Evolutionary conservation across 1,284 basidiomycete species (phyloP), one percentile per base, ranked within the genome.

Genomic region (Neonothopanus nambi): DNA sequence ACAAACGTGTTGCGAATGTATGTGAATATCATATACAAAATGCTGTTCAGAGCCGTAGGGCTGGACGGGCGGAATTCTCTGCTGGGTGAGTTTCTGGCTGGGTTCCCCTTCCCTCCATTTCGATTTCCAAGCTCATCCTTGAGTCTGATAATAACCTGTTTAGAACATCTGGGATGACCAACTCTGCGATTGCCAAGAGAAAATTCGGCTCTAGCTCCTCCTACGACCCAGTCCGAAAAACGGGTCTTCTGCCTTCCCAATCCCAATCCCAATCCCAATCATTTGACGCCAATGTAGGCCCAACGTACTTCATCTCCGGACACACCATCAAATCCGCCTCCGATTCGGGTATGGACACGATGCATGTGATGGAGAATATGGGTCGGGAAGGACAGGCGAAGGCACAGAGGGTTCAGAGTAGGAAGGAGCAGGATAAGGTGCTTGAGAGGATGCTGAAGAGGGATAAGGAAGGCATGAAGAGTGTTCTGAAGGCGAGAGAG

Each of bases 1-100:
- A 98, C 70, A 86, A 84, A 71, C 85, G 84, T 52, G 81, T 87
- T 55, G 87, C 87, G 59, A 83, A 87, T 17, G 85, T 91, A 7
- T 98, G 95, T 70, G 93, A 98, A 45, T 98, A 83, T 68, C 95
- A 98, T 70, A 70, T 96, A 24, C 85, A 91, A 58, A 75, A 79
- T 17, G 90, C 92, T 0, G 83, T 98, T n/a, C 80, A 92, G 68
- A 75, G 82, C 30, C 76, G 80, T 15, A 77, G 91, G 12, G 82
- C 86, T 0, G 80, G 79, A 0, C 78, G 95, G 41, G 80, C 94
- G 1, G 95, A 98, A 69, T 95, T 97, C 61, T 79, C 90, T 9
- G 74, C 76, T 3, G 88, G 90, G 91, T 93, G 59, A 36, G 81
- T 70, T 6, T 11, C 5, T n/a, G n/a, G n/a, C n/a, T n/a, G n/a